These are phyloP conservation scores for Monilinia fructigena DNA, from an alignment of 2,329 filamentous ascomycete genomes.

Conservation along the genomic window DNA sequence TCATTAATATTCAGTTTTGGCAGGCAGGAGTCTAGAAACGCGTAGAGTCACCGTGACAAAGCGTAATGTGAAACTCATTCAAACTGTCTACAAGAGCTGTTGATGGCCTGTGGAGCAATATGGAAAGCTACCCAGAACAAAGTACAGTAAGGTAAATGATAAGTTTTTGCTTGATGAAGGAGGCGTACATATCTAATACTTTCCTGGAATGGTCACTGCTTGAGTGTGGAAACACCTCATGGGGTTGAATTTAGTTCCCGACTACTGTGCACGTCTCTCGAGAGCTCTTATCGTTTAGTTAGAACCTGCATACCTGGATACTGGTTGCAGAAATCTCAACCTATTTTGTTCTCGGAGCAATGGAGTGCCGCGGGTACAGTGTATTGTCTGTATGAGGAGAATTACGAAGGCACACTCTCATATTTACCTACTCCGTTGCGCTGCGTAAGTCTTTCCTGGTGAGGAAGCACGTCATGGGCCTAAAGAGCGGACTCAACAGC, in stretches of 20 bases:
- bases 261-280: constrained; percentile 1
- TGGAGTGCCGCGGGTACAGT: constrained; percentile 13
- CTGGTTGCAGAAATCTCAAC: constrained; percentile 9
- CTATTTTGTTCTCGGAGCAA: constrained; percentile 15
- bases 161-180: constrained; percentile 1
- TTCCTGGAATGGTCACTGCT: constrained; percentile 1
- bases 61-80: not conserved
- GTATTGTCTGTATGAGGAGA: constrained; percentile 20
- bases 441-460: constrained; percentile 18
- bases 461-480: constrained; percentile 5
- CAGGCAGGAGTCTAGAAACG: constrained; percentile 9
- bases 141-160: constrained; percentile 1
- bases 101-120: constrained; percentile 13
- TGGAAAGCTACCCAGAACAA: constrained; percentile 16
- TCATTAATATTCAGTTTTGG: constrained; percentile 8
- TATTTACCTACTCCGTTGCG: constrained; percentile 14
- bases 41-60: not conserved
- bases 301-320: constrained; percentile 6
- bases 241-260: constrained; percentile 7
- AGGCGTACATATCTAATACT: constrained; percentile 2
- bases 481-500: constrained; percentile 12
- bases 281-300: constrained; percentile 4
- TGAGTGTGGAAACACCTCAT: constrained; percentile 9
- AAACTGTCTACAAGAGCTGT: constrained; percentile 12
- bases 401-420: constrained; percentile 18